phyloP scores from a whole-genome alignment of 148 eudicot genomes.

The Heliosperma pusillum region DNA sequence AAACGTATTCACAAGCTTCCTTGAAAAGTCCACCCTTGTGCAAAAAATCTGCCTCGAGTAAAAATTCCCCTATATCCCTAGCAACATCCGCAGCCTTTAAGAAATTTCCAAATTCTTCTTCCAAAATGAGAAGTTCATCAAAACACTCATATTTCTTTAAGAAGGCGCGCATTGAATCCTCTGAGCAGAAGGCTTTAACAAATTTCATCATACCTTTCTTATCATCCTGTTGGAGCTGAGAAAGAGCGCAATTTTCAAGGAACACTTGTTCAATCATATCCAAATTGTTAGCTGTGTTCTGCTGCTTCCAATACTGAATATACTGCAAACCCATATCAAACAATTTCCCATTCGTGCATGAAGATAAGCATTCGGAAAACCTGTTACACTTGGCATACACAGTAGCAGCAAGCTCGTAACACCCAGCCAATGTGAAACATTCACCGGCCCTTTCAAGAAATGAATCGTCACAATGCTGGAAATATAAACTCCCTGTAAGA shows the following conservation, averaged over 20 bases:
- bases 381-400: constrained; percentile 50
- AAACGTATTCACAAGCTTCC: constrained; percentile 34
- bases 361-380: constrained; percentile 49
- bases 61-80: constrained; percentile 38
- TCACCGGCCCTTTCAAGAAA: constrained; percentile 33
- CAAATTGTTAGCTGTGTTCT: constrained; percentile 21
- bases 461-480: neutral
- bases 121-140: constrained; percentile 43
- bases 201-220: constrained; percentile 46
- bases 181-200: constrained; percentile 43
- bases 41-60: constrained; percentile 49
- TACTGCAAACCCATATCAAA: constrained; percentile 56
- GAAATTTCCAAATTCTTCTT: constrained; percentile 55
- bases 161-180: constrained; percentile 41
- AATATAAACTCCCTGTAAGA: constrained; percentile 7
- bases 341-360: constrained; percentile 48
- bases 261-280: constrained; percentile 24
- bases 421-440: constrained; percentile 53
- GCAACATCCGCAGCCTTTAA: constrained; percentile 57
- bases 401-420: constrained; percentile 50
- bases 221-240: constrained; percentile 31
- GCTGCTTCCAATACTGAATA: constrained; percentile 54
- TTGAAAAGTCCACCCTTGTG: constrained; percentile 37
- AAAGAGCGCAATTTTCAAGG: constrained; percentile 37
- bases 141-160: constrained; percentile 38